Percentiles rank a stretch among this genome's conserved stretches.
These are phyloP conservation scores for Harrya chromipes DNA, from an alignment of 768 basidiomycete genomes.

Conservation along the genomic window DNA sequence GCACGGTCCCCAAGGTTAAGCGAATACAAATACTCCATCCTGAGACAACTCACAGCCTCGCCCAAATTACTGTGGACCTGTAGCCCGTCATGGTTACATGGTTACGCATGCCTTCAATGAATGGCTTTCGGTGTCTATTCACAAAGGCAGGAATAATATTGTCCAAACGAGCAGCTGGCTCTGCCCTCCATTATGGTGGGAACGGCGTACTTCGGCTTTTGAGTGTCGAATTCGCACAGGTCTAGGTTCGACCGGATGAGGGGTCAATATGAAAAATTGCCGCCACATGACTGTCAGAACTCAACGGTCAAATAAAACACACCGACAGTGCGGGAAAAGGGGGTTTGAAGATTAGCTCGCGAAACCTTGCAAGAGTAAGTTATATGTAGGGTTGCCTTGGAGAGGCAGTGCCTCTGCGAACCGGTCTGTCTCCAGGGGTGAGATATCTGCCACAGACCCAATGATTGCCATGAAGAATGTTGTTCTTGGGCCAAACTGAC, in stretches of 20 bases:
- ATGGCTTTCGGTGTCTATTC: no score
- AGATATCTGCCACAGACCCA: no score
- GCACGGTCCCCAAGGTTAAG: constrained; percentile 12
- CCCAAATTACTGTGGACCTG: not conserved
- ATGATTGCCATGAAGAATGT: no score
- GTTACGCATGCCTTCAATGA: no score
- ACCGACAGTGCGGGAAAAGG: not conserved
- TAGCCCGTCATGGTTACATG: no score
- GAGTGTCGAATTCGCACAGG: not conserved
- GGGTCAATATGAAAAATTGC: not conserved
- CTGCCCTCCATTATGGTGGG: not conserved
- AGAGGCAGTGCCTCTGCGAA: no score
- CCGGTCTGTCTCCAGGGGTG: no score
- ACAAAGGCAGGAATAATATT: no score
- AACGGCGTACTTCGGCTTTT: constrained; percentile 14
- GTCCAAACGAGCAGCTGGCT: not conserved
- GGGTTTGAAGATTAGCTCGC: not conserved
- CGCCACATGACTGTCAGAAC: not conserved
- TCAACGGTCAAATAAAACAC: not conserved
- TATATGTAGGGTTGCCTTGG: no score
- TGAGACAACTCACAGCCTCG: constrained; percentile 14
- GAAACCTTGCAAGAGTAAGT: no score
- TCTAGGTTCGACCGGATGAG: not conserved
- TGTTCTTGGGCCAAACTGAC: no score
- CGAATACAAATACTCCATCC: constrained; percentile 19